Base-by-base conservation (phyloP, 2,329 filamentous ascomycete genomes). In the Niveomyces coronatus region DNA sequence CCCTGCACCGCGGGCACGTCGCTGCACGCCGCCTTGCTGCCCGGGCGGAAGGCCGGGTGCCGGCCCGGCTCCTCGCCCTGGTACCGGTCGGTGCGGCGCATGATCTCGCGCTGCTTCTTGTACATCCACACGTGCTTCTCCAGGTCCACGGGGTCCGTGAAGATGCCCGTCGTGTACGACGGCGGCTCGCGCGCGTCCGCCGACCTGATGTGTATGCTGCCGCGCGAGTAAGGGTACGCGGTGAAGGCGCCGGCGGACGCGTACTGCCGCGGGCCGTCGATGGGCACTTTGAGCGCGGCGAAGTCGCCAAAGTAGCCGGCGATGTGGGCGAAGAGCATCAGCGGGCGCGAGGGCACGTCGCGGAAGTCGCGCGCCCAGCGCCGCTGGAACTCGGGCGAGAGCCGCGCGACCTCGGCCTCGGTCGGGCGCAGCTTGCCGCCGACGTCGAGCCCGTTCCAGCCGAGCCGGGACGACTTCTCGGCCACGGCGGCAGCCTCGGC, bases 121-220 rank as follows among this genome's bases (percentile, higher is more conserved):
- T 81, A 82, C 2, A 62, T 67, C 74, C 75, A 80, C 13, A 77
- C 49, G 22, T 75, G 68, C 49, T 68, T 73, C 53, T 70, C 70
- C 27, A 78, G 34, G 49, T 80, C 76, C 7, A 28, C 24, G 3
- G 19, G 27, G 44, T 74, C 61, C 14, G 53, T 60, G 27, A 76
- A 59, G 52, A 63, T 74, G 15, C 71, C 71, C 0, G 65, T 58
- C 38, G 71, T 64, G 37, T 76, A 74, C 33, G 71, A 64, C 0
- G 32, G 26, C 3, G 55, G 51, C 18, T 63, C 58, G 9, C 57
- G 47, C 3, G 61, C 45, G 3, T 53, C 48, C 10, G 50, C 47
- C 2, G 57, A 55, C 4, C 54, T 61, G 48, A 76, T 74, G 50
- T 77, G 76, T 43, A 79, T 65, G 41, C 63, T 62, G 5, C 76